These are phyloP conservation scores for Tulasnella sp. DNA, from an alignment of 768 basidiomycete species.

Conservation along the genomic window DNA sequence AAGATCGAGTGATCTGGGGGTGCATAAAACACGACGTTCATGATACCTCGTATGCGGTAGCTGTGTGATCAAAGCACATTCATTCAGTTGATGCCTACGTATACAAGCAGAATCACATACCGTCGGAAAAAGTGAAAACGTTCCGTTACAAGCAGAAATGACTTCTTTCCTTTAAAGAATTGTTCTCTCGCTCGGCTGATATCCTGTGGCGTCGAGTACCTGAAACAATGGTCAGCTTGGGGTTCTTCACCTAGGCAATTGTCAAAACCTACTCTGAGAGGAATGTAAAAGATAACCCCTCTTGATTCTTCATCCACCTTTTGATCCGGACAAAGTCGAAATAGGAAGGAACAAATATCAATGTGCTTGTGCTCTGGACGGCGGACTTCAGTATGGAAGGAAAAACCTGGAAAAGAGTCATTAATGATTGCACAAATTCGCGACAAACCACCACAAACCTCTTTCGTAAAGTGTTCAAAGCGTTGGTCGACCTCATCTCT, in stretches of 20 bases:
- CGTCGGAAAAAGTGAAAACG: constrained; percentile 97
- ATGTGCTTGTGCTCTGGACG: constrained; percentile 78
- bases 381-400: constrained; percentile 81
- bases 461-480: constrained; percentile 75
- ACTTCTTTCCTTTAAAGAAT: constrained; percentile 78
- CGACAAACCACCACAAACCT: constrained; percentile 33
- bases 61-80: constrained; percentile 28
- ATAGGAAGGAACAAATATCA: constrained; percentile 84
- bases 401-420: constrained; percentile 40
- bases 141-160: constrained; percentile 84
- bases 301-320: constrained; percentile 66
- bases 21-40: constrained; percentile 86
- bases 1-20: constrained; percentile 85
- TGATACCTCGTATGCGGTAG: constrained; percentile 86
- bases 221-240: too few relatives aligned
- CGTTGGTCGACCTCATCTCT: constrained; percentile 77
- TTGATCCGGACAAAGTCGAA: constrained; percentile 92
- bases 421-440: not conserved
- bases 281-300: constrained; percentile 58
- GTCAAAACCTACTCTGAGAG: constrained; percentile 65
- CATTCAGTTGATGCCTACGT: not conserved
- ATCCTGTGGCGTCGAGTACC: constrained; percentile 87
- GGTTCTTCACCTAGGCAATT: not conserved
- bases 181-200: constrained; percentile 86
- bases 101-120: constrained; percentile 27